Percentiles rank a stretch among this genome's conserved stretches.
These are phyloP conservation scores for Fusarium sp. DNA, from an alignment of 2,329 filamentous ascomycete species.

Conservation along the genomic window DNA sequence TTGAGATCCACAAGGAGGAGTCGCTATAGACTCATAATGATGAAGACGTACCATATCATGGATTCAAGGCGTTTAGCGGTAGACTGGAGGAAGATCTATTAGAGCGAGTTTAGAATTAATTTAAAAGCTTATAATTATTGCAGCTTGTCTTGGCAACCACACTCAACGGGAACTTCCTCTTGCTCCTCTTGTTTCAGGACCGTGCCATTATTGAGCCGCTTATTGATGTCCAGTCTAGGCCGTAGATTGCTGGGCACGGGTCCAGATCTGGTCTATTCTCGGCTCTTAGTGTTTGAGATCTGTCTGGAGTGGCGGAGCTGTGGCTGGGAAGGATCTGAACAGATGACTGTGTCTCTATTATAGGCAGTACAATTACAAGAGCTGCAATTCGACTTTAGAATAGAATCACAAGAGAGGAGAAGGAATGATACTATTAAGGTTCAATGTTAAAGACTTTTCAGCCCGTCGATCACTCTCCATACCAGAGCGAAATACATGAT, in stretches of 20 bases:
- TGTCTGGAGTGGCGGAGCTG: constrained; percentile 18
- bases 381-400: no score
- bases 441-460: neutral
- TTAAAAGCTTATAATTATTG: neutral
- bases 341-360: neutral
- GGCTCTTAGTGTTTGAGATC: constrained; percentile 15
- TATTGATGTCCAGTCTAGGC: constrained; percentile 29
- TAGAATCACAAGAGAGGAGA: neutral
- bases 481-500: constrained; percentile 2
- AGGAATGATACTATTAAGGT: neutral
- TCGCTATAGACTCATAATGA: constrained; percentile 32
- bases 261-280: constrained; percentile 18
- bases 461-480: constrained; percentile 6
- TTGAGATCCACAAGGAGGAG: constrained; percentile 65
- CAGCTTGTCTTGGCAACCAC: neutral
- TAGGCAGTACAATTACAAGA: neutral
- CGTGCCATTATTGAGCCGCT: constrained; percentile 25
- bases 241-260: constrained; percentile 9
- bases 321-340: neutral
- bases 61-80: constrained; percentile 26
- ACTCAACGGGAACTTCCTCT: neutral
- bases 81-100: constrained; percentile 1
- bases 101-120: constrained; percentile 23
- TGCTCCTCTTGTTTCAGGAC: constrained; percentile 14
- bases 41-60: neutral